Evolutionary conservation across 2,329 filamentous ascomycete species (phyloP).

Genomic region (Colletotrichum spinosum): DNA sequence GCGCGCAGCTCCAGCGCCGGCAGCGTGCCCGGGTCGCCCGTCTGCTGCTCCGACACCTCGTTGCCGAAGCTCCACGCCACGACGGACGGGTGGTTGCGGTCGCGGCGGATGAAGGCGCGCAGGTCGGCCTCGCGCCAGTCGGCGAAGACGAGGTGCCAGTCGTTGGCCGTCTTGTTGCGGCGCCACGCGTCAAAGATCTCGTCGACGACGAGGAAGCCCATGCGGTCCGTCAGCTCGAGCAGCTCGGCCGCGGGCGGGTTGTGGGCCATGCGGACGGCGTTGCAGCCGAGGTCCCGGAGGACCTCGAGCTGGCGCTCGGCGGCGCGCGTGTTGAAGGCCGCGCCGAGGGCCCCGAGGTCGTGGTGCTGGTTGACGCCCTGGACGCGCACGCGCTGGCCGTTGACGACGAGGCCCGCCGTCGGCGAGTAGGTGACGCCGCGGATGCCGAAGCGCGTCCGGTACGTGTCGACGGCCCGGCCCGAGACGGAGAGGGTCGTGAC

Average conservation of each 20-base stretch:
- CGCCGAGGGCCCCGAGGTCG: constrained; percentile 61
- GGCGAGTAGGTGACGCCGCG: constrained; percentile 54
- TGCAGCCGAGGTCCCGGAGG: constrained; percentile 61
- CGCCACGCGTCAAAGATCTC: constrained; percentile 67
- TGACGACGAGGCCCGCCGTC: constrained; percentile 57
- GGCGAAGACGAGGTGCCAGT: constrained; percentile 62
- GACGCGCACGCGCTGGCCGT: constrained; percentile 56
- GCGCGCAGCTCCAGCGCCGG: constrained; percentile 51
- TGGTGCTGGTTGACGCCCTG: constrained; percentile 64
- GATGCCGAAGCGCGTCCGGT: constrained; percentile 63
- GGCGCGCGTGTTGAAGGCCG: constrained; percentile 62
- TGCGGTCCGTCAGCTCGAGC: constrained; percentile 60
- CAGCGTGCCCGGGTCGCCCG: constrained; percentile 45
- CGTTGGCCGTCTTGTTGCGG: constrained; percentile 57
- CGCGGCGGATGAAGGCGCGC: constrained; percentile 62
- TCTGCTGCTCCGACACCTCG: constrained; percentile 61
- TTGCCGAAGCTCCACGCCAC: constrained; percentile 66
- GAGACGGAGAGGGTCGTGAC: constrained; percentile 51
- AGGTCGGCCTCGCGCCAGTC: constrained; percentile 67
- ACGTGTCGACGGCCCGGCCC: constrained; percentile 51
- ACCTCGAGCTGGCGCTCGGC: constrained; percentile 61
- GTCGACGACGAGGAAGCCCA: constrained; percentile 63
- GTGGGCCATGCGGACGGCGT: constrained; percentile 63
- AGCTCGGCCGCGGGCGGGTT: constrained; percentile 65
- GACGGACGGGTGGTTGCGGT: constrained; percentile 66